Conservation (phyloP, 257 asterid genomes). For the Solanum neorickii region DNA sequence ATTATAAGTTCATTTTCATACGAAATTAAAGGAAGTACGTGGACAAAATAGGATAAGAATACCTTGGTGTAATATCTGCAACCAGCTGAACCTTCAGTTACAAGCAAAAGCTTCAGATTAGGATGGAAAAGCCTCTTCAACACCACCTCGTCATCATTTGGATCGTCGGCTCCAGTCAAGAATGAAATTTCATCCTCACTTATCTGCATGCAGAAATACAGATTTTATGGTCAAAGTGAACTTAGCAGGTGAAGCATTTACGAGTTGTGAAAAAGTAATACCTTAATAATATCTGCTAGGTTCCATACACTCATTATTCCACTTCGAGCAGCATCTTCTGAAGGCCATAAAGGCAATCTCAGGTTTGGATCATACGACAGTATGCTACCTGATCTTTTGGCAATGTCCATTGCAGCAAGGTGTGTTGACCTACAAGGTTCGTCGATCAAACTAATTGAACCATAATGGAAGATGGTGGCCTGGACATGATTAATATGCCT, state of each 20-base stretch:
- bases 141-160: conserved; percentile 61
- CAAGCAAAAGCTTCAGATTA: conserved; percentile 56
- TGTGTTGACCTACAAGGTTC: conserved; percentile 90
- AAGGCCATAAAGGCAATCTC: conserved; percentile 89
- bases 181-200: conserved; percentile 84
- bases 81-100: conserved; percentile 75
- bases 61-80: conserved; percentile 95
- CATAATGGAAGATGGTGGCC: conserved; percentile 83
- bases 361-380: conserved; percentile 92
- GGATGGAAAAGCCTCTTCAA: conserved; percentile 73
- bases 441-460: conserved; percentile 81
- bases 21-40: neutral
- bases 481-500: conserved; percentile 21
- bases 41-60: neutral
- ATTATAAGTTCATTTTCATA: neutral
- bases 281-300: conserved; percentile 85
- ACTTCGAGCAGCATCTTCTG: conserved; percentile 69
- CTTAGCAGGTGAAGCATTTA: neutral
- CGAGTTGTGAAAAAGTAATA: conserved; percentile 1
- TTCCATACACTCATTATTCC: conserved; percentile 78
- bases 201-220: conserved; percentile 28
- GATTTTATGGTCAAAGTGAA: neutral
- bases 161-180: conserved; percentile 62
- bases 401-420: conserved; percentile 64
- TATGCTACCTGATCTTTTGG: conserved; percentile 66